Conservation (phyloP, 2,329 filamentous ascomycete species). For the Pseudocercospora macadamiae region DNA sequence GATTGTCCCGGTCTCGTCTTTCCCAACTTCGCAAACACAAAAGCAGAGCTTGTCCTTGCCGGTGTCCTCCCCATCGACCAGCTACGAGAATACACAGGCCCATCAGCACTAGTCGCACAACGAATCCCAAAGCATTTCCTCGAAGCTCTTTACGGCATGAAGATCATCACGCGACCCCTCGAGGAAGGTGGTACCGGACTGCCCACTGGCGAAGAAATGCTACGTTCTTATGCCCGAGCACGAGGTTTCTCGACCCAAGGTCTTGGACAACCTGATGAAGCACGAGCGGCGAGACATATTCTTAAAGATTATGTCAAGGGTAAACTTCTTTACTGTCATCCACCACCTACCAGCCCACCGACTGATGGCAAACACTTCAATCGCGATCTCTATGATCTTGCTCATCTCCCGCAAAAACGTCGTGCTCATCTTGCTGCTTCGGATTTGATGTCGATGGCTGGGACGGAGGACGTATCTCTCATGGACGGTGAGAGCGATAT, state of each 20-base stretch:
- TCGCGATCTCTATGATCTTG: constrained; percentile 79
- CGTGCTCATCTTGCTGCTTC: constrained; percentile 64
- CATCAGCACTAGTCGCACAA: constrained; percentile 77
- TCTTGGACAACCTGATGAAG: constrained; percentile 84
- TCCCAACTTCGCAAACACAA: constrained; percentile 95
- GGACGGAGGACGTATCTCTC: constrained; percentile 44
- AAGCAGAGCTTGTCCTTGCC: constrained; percentile 93
- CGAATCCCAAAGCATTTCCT: constrained; percentile 87
- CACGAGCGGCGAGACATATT: constrained; percentile 82
- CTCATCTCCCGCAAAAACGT: constrained; percentile 80
- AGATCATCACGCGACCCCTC: constrained; percentile 74
- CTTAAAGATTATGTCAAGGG: constrained; percentile 98
- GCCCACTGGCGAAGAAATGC: constrained; percentile 81
- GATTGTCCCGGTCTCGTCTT: constrained; percentile 99
- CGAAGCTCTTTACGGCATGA: constrained; percentile 92
- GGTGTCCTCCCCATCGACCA: constrained; percentile 96
- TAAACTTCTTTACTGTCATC: constrained; percentile 89
- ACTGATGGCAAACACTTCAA: constrained; percentile 81
- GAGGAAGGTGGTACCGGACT: constrained; percentile 92
- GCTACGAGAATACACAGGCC: constrained; percentile 87
- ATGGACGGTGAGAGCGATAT: constrained; percentile 54
- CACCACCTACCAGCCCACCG: constrained; percentile 69
- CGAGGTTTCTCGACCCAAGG: constrained; percentile 90
- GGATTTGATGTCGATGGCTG: constrained; percentile 38
- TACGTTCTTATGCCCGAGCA: constrained; percentile 83